phyloP scores from a whole-genome alignment of 139 green algal species.

The Closterium sp. region DNA sequence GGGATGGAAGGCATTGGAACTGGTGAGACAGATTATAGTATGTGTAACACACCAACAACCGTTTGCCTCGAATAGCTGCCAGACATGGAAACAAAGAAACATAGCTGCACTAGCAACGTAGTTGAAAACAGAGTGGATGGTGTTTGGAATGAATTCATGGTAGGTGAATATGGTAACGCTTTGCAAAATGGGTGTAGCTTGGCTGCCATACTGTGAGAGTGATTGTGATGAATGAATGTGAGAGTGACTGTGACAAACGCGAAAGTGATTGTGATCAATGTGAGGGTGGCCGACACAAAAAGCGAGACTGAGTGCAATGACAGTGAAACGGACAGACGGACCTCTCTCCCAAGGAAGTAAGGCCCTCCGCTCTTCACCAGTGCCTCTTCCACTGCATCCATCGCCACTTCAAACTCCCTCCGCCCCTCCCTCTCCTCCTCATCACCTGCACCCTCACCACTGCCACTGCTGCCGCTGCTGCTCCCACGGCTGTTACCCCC shows the following conservation, averaged over 20 bases:
- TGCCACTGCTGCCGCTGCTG: background rate
- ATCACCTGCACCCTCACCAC: background rate
- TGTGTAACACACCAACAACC: background rate
- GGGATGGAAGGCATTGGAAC: too few relatives aligned
- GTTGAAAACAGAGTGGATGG: too few relatives aligned
- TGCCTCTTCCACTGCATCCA: conserved; percentile 68
- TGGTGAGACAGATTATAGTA: background rate
- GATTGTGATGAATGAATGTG: background rate
- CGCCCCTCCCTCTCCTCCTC: background rate
- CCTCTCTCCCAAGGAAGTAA: conserved; percentile 83
- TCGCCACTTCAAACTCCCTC: conserved; percentile 59
- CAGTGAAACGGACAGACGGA: conserved; percentile 34
- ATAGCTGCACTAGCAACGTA: too few relatives aligned
- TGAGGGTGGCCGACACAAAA: background rate
- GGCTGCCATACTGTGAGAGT: background rate
- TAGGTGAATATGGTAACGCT: too few relatives aligned
- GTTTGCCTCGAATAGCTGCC: background rate
- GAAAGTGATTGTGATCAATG: background rate
- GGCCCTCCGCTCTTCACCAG: conserved; percentile 60
- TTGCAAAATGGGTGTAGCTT: background rate
- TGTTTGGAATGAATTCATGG: too few relatives aligned
- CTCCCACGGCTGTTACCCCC: background rate
- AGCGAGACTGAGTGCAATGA: background rate
- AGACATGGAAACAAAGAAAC: background rate
- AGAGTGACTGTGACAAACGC: background rate